Evolutionary conservation across 306 rosid genomes (phyloP).

Genomic region (Pueraria montana): DNA sequence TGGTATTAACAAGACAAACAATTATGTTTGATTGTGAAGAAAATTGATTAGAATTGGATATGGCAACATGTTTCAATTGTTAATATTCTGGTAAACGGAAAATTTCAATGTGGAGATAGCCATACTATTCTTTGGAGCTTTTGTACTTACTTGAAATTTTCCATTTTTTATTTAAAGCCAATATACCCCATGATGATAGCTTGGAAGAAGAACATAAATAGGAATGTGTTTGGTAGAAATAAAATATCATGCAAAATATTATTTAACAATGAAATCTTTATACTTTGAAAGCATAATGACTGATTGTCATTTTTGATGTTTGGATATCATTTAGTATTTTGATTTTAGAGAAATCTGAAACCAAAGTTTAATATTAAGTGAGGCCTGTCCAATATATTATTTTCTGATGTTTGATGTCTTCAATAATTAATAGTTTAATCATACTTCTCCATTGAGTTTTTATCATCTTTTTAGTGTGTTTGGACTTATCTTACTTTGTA

Average conservation of each 20-base stretch:
- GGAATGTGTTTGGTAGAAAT: slow-evolving; percentile 41
- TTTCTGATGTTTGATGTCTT: slow-evolving; percentile 27
- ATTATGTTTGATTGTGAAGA: slow-evolving; percentile 39
- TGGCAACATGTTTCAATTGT: slow-evolving; percentile 37
- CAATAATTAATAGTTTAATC: slow-evolving; percentile 4
- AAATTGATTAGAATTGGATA: slow-evolving; percentile 37
- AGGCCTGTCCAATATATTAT: slow-evolving; percentile 14
- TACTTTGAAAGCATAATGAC: background rate
- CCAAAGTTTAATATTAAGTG: background rate
- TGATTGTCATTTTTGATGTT: slow-evolving; percentile 39
- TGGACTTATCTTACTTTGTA: background rate
- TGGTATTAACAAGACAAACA: slow-evolving; percentile 37
- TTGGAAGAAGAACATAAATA: slow-evolving; percentile 38
- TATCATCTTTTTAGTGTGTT: background rate
- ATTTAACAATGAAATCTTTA: slow-evolving; percentile 25
- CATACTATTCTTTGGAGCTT: slow-evolving; percentile 35
- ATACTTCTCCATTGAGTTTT: background rate
- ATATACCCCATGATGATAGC: slow-evolving; percentile 29
- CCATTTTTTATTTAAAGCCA: slow-evolving; percentile 36
- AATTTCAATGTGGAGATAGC: slow-evolving; percentile 37
- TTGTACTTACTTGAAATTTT: slow-evolving; percentile 30
- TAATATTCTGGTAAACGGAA: slow-evolving; percentile 38
- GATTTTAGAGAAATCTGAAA: slow-evolving; percentile 36
- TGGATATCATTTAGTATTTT: slow-evolving; percentile 24
- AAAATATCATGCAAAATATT: slow-evolving; percentile 46